phyloP scores from a whole-genome alignment of 345 rosid genomes.

The Excoecaria agallocha region DNA sequence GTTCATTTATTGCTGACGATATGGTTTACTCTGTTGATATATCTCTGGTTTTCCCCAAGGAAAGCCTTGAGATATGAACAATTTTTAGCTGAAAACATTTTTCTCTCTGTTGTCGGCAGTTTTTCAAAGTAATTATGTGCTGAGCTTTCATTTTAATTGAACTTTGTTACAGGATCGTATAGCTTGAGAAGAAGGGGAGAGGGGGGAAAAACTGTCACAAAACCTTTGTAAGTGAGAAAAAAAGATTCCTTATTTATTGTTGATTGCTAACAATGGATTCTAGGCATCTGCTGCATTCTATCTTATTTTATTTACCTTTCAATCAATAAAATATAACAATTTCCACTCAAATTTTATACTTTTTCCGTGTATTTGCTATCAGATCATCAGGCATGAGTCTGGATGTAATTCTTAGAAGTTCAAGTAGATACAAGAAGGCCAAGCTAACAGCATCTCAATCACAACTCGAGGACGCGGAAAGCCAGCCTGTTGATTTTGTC shows the following conservation, averaged over 20 bases:
- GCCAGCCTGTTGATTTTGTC: conserved; percentile 46
- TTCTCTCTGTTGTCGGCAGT: neutral
- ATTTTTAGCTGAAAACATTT: neutral
- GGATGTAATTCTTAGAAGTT: conserved; percentile 44
- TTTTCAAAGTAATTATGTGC: neutral
- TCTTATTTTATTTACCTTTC: neutral
- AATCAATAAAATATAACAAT: neutral
- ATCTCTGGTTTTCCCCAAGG: neutral
- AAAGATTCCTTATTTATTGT: neutral
- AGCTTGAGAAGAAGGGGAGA: conserved; percentile 21
- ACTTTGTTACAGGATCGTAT: conserved; percentile 31
- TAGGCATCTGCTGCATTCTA: neutral
- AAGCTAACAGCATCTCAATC: conserved; percentile 47
- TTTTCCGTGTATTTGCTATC: neutral
- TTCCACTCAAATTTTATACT: neutral
- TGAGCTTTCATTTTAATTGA: conserved; percentile 5
- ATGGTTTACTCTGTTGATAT: neutral
- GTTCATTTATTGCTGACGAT: too few species aligned
- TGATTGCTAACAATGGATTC: neutral
- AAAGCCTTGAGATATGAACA: neutral
- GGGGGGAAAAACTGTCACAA: conserved; percentile 15
- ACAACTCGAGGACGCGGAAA: conserved; percentile 36
- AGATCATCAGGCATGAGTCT: conserved; percentile 37
- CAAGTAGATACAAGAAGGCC: conserved; percentile 55
- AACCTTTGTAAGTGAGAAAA: conserved; percentile 33